Evolutionary conservation across 306 rosid species (phyloP).

Genomic region (Cucumis cinereus): DNA sequence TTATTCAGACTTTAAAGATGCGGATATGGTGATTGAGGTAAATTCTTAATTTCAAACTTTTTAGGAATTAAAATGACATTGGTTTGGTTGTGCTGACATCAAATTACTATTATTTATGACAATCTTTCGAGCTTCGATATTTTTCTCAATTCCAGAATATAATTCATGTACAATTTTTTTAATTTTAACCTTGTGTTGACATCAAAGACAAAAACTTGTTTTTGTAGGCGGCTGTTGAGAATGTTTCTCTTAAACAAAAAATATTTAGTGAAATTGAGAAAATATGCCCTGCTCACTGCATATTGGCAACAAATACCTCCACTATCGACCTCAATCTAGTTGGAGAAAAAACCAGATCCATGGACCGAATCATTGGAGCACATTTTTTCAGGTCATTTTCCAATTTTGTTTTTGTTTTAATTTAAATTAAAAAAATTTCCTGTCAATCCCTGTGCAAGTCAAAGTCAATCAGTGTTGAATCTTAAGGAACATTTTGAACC

Average conservation of each 20-base stretch:
- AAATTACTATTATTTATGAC: not conserved
- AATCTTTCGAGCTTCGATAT: not conserved
- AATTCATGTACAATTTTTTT: not conserved
- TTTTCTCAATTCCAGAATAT: not conserved
- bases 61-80: not conserved
- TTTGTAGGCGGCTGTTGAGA: constrained; percentile 87
- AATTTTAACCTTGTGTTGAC: not conserved
- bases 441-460: not conserved
- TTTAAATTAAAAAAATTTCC: not conserved
- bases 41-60: not conserved
- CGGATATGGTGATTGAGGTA: constrained; percentile 93
- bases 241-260: constrained; percentile 60
- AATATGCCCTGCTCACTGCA: constrained; percentile 76
- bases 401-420: constrained; percentile 6
- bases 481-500: not conserved
- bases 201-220: not conserved
- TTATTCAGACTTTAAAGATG: constrained; percentile 72
- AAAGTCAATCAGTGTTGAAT: not conserved
- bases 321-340: constrained; percentile 72
- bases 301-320: constrained; percentile 81
- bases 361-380: constrained; percentile 80
- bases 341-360: constrained; percentile 60
- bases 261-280: constrained; percentile 84
- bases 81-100: not conserved
- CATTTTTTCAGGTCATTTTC: constrained; percentile 85